phyloP scores from a whole-genome alignment of 2,329 filamentous ascomycete species.

The Immersiporthe knoxdaviesiana region DNA sequence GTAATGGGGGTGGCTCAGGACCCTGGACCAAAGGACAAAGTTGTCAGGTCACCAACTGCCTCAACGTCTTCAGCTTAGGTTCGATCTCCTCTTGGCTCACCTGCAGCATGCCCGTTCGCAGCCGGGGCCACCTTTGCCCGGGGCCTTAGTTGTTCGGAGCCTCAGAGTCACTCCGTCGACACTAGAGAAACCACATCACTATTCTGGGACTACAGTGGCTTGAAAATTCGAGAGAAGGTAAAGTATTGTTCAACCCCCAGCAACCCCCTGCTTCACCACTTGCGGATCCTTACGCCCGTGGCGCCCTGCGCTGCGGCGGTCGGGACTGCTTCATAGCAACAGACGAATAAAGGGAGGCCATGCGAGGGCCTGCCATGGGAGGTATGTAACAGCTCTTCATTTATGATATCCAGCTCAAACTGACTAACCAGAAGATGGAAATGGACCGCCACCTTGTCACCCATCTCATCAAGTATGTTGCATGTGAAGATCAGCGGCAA shows the following conservation, averaged over 20 bases:
- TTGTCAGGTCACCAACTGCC: neutral
- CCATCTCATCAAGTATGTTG: neutral
- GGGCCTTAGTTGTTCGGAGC: neutral
- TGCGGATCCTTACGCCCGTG: neutral
- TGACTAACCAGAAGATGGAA: neutral
- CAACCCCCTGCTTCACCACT: neutral
- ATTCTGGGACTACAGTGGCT: too few species aligned
- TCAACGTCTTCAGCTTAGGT: neutral
- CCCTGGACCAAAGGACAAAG: neutral
- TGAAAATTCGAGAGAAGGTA: neutral
- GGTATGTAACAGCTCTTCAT: neutral
- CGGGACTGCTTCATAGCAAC: neutral
- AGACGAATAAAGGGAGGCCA: too few species aligned
- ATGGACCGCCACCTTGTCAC: neutral
- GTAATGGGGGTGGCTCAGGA: too few species aligned
- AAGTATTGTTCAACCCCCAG: neutral
- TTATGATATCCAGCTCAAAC: neutral
- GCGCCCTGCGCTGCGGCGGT: neutral
- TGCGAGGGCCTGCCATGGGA: neutral
- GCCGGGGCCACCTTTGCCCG: neutral
- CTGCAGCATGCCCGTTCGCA: neutral
- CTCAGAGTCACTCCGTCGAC: neutral
- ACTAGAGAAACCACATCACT: neutral
- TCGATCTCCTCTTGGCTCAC: neutral
- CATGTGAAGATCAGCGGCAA: neutral